phyloP scores from a whole-genome alignment of 2,329 filamentous ascomycete species.

The Fusarium chuoi region DNA sequence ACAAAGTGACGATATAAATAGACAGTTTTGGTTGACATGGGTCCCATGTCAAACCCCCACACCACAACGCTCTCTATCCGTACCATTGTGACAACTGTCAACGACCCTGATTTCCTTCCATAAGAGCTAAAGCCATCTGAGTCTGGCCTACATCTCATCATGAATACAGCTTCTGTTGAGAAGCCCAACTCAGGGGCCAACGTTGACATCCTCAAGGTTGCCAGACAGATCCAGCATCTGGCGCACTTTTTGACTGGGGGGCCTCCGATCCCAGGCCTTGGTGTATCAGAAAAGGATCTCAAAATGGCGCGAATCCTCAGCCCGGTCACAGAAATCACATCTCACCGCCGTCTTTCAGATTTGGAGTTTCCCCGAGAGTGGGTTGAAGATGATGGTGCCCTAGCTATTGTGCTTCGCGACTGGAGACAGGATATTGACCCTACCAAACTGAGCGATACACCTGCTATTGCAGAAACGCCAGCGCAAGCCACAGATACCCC shows the following conservation, averaged over 20 bases:
- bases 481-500: accelerated
- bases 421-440: not conserved
- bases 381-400: not conserved
- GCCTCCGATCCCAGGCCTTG: accelerated
- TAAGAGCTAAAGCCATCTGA: not conserved
- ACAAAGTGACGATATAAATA: not conserved
- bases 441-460: accelerated
- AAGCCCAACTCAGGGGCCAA: not conserved
- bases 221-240: not conserved
- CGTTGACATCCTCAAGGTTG: not conserved
- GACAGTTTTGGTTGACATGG: not conserved
- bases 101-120: not conserved
- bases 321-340: not conserved
- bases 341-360: not conserved
- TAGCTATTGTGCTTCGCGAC: not conserved
- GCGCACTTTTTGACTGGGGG: not conserved
- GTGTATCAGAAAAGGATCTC: not conserved
- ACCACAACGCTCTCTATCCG: no score
- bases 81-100: not conserved
- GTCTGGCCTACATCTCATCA: accelerated
- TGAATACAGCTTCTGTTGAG: not conserved
- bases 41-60: no score
- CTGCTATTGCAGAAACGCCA: accelerated
- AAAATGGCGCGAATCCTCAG: not conserved
- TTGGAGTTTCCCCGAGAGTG: not conserved